A percentile compares a stretch with the other conserved stretches of the same genome.
Conservation (phyloP, 306 rosid genomes). For the Ammopiptanthus mongolicus region DNA sequence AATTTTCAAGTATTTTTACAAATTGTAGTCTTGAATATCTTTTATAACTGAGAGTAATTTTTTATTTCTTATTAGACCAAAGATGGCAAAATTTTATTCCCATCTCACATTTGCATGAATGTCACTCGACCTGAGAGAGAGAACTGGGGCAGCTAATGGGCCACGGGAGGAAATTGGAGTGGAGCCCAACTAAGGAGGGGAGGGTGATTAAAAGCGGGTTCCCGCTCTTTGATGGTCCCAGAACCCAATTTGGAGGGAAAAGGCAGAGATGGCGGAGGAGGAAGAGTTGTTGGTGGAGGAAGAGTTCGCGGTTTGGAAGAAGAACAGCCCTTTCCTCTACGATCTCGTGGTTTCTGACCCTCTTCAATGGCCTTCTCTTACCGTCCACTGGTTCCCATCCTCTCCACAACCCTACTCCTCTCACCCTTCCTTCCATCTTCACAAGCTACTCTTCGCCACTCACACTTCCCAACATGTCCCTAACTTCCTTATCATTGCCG, state of each 20-base stretch:
- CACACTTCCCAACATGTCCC: slow-evolving; percentile 65
- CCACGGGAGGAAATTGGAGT: no score
- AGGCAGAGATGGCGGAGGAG: slow-evolving; percentile 26
- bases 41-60: no score
- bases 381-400: slow-evolving; percentile 50
- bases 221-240: background rate
- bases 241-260: slow-evolving; percentile 34
- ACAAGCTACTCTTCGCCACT: slow-evolving; percentile 71
- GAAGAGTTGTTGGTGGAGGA: slow-evolving; percentile 50
- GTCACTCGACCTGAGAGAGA: no score
- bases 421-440: slow-evolving; percentile 53
- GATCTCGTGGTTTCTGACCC: slow-evolving; percentile 59
- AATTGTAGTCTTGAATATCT: no score
- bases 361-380: slow-evolving; percentile 82
- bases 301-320: slow-evolving; percentile 79
- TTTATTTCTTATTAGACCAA: no score
- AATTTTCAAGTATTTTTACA: no score
- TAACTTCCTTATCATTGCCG: slow-evolving; percentile 75
- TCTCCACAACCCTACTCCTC: slow-evolving; percentile 37
- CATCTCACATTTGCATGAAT: no score
- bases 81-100: no score
- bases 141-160: no score
- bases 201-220: no score
- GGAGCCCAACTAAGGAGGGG: no score
- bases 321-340: slow-evolving; percentile 60